Evolutionary conservation across 768 basidiomycete species (phyloP).

Genomic region (Piloderma croceum): DNA sequence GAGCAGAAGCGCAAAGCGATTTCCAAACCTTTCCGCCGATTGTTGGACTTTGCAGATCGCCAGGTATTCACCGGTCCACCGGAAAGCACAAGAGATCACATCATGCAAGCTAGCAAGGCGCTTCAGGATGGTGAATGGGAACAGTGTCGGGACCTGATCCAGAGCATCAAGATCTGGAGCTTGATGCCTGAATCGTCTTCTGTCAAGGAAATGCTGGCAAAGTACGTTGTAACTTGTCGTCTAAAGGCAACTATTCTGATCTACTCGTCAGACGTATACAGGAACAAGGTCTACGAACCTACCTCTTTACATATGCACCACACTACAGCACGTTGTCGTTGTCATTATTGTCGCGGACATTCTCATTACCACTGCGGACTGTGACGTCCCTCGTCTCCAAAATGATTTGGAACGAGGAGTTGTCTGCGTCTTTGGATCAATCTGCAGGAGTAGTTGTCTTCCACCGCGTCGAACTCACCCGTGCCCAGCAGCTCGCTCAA

Average conservation of each 20-base stretch:
- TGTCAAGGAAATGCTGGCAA: slow-evolving; percentile 93
- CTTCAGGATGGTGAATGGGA: slow-evolving; percentile 97
- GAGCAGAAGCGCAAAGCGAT: slow-evolving; percentile 89
- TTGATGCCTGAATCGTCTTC: slow-evolving; percentile 83
- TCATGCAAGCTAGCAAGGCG: slow-evolving; percentile 98
- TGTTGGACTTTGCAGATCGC: slow-evolving; percentile 93
- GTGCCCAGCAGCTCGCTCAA: slow-evolving; percentile 85
- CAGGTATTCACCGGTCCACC: slow-evolving; percentile 98
- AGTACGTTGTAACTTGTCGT: slow-evolving; percentile 43
- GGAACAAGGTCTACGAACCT: slow-evolving; percentile 94
- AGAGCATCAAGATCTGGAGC: slow-evolving; percentile 97
- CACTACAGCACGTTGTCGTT: slow-evolving; percentile 91
- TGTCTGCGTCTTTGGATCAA: slow-evolving; percentile 90
- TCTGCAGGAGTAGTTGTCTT: slow-evolving; percentile 87
- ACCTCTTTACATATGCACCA: slow-evolving; percentile 95
- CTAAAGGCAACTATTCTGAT: slow-evolving; percentile 1
- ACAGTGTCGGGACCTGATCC: slow-evolving; percentile 85
- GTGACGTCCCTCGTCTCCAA: slow-evolving; percentile 92
- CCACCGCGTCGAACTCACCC: slow-evolving; percentile 84
- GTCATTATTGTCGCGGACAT: slow-evolving; percentile 79
- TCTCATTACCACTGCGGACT: slow-evolving; percentile 71
- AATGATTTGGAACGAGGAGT: slow-evolving; percentile 98
- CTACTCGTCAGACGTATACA: slow-evolving; percentile 74
- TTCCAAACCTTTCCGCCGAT: slow-evolving; percentile 92
- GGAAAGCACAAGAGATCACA: slow-evolving; percentile 98